Conservation (phyloP, 1,284 basidiomycete genomes). For the Ganoderma leucocontextum region DNA sequence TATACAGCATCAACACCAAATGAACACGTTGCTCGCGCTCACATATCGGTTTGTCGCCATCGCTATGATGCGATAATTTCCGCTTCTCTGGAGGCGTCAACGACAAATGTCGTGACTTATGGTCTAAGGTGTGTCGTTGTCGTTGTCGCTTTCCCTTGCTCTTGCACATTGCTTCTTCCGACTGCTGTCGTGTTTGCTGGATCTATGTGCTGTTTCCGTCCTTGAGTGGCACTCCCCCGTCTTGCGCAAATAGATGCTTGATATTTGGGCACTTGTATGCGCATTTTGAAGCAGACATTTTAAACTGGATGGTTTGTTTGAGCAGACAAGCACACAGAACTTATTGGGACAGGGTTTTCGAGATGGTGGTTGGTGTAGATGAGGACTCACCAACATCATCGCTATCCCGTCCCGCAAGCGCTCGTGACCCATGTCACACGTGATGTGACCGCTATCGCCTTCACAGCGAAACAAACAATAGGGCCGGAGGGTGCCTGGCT, state of each 20-base stretch:
- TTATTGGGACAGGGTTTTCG: neutral
- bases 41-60: neutral
- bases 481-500: neutral
- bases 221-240: neutral
- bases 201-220: neutral
- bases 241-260: constrained; percentile 1
- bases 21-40: constrained; percentile 3
- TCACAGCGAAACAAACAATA: neutral
- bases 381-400: neutral
- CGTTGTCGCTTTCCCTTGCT: neutral
- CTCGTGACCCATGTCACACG: neutral
- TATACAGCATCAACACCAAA: neutral
- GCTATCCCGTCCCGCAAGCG: neutral
- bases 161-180: neutral
- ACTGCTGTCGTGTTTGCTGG: neutral
- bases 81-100: constrained; percentile 1
- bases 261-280: neutral
- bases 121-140: neutral
- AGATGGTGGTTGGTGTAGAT: neutral
- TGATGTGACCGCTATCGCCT: neutral
- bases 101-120: constrained; percentile 1
- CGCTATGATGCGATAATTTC: neutral
- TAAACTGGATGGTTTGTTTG: neutral
- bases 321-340: constrained; percentile 2
- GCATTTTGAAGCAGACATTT: neutral